phyloP scores from a whole-genome alignment of 78 protist species.

The Dictyostelium brefeldianum region DNA sequence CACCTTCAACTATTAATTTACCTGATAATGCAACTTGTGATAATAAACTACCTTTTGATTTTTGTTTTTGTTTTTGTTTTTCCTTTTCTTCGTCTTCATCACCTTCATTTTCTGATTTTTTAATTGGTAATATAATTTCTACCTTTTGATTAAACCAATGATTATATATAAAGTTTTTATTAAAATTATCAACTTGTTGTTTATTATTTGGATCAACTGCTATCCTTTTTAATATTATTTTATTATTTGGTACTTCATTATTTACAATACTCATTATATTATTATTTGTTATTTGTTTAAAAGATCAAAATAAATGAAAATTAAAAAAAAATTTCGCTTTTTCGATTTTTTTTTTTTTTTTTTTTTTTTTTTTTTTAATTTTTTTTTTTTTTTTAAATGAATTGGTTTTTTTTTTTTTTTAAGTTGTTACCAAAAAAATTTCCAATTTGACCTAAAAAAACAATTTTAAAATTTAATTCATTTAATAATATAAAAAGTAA shows the following conservation, averaged over 20 bases:
- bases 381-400: neutral
- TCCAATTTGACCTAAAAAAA: neutral
- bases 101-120: neutral
- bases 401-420: no score
- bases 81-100: neutral
- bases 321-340: neutral
- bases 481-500: neutral
- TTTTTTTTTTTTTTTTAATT: neutral
- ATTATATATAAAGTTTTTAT: constrained; percentile 6
- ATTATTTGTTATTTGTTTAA: neutral
- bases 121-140: constrained; percentile 40
- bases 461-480: neutral
- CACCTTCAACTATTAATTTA: constrained; percentile 24
- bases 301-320: no score
- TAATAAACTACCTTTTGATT: constrained; percentile 33
- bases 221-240: constrained; percentile 11
- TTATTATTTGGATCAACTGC: constrained; percentile 13
- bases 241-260: constrained; percentile 27
- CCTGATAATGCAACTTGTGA: constrained; percentile 17
- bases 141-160: constrained; percentile 67
- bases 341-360: neutral
- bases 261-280: neutral
- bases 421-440: neutral
- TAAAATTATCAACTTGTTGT: neutral
- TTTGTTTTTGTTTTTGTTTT: neutral